A percentile compares a stretch with the other conserved stretches of the same genome.
These are phyloP conservation scores for Curvularia hawaiiensis DNA, from an alignment of 2,329 filamentous ascomycete genomes.

Conservation along the genomic window DNA sequence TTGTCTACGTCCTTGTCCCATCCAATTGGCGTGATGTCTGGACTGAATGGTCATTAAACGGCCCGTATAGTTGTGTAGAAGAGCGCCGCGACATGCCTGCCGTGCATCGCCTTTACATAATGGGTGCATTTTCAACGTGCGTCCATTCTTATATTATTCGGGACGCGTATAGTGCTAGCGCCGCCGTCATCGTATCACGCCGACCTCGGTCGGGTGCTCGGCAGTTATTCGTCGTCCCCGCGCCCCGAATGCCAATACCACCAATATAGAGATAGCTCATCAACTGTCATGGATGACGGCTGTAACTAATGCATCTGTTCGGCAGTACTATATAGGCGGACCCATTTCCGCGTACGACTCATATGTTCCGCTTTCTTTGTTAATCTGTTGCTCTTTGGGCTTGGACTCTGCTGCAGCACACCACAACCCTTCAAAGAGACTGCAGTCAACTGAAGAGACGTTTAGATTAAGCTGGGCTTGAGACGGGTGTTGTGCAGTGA, in stretches of 20 bases:
- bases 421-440: background rate
- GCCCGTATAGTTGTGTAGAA: background rate
- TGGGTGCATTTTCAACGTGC: background rate
- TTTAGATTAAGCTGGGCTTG: background rate
- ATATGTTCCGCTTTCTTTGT: background rate
- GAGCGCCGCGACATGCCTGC: background rate
- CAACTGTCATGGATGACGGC: conserved; percentile 28
- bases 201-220: conserved; percentile 34
- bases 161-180: background rate
- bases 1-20: background rate
- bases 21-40: background rate
- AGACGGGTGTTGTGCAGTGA: background rate
- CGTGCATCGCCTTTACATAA: background rate
- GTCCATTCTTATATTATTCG: background rate
- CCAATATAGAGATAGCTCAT: conserved; percentile 26
- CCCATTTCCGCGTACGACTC: background rate
- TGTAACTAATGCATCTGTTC: conserved; percentile 6
- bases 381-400: background rate
- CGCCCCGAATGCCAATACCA: conserved; percentile 12
- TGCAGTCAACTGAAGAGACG: background rate
- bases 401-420: background rate
- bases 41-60: background rate
- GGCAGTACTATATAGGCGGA: conserved; percentile 3
- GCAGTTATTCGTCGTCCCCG: conserved; percentile 28
- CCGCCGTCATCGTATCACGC: conserved; percentile 6